Base-by-base conservation (phyloP, 2,329 filamentous ascomycete species). In the Magnaporthiopsis incrustans region DNA sequence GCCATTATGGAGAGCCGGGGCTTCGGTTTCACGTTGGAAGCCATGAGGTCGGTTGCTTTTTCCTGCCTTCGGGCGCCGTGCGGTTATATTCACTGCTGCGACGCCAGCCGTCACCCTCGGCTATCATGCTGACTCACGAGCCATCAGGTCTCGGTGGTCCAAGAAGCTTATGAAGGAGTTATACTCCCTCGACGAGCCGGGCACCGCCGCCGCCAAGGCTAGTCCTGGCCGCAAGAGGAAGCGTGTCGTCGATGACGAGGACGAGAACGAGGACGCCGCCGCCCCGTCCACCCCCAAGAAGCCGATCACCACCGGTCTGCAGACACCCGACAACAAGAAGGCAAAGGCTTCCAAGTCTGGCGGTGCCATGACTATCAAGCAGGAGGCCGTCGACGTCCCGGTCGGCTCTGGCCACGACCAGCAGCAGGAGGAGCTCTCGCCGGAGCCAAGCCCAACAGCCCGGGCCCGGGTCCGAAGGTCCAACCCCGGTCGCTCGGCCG, bases 141-240 rank as follows among this genome's bases (percentile, higher is more conserved):
- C 18, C 18, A 8, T 14, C 25, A 63, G 62, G 12, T 30, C 25
- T 8, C 64, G 64, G n/a, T 63, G 64, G 64, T 56, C 11, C n/a
- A 60, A 65, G 60, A 60, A 33, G 12, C 60, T 65, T 18, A 22
- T 44, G 14, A 60, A 62, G n/a, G 64, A 62, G 4, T 60, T 57
- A 57, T 63, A 63, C 38, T 11, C 60, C 15, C 27, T 57, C 26
- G 56, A 30, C 5, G 33, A 38, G 35, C 11, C 57, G 57, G 26
- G 14, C 27, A 30, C 30, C 30, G 22, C 2, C 10, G 63, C 25
- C 35, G 44, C 53, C 18, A 26, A 14, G 30, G 15, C 50, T 7
- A 44, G 44, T 27, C 14, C 44, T 30, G 38, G 26, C 38, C 12
- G 14, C 35, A 60, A 32, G 57, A 38, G 63, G n/a, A 63, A 63